These are phyloP conservation scores for Ambrosia trifida DNA, from an alignment of 129 eudicot species.

Conservation along the genomic window DNA sequence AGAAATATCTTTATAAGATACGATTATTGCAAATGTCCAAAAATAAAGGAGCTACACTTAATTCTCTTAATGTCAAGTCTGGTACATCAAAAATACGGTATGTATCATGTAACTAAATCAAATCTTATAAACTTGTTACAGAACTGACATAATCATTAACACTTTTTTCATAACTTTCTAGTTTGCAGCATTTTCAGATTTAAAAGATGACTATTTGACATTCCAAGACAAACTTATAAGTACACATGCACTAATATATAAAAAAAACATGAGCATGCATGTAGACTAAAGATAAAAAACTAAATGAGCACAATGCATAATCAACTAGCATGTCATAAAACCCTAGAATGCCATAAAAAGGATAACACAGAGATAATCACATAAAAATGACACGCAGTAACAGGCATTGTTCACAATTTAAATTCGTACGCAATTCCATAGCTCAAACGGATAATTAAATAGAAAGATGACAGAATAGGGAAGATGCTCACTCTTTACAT, in stretches of 20 bases:
- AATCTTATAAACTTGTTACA: neutral
- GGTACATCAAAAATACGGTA: constrained; percentile 1
- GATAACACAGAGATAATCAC: constrained; percentile 10
- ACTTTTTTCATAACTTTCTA: neutral
- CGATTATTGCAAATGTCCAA: constrained; percentile 9
- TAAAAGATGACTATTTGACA: constrained; percentile 12
- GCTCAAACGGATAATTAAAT: neutral
- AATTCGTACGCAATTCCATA: neutral
- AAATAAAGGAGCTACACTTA: constrained; percentile 19
- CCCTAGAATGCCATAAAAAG: constrained; percentile 13
- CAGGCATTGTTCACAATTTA: constrained; percentile 16
- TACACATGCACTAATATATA: neutral
- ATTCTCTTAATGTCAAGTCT: constrained; percentile 16
- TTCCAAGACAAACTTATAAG: constrained; percentile 1
- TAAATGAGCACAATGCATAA: constrained; percentile 9
- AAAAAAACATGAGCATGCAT: neutral
- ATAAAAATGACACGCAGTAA: neutral
- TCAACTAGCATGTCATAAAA: constrained; percentile 17
- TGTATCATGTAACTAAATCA: constrained; percentile 7
- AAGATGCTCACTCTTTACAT: constrained; percentile 13
- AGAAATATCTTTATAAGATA: constrained; percentile 4
- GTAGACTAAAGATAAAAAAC: neutral
- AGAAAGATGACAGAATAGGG: neutral
- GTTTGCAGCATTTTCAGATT: neutral
- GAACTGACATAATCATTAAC: neutral